Conservation (phyloP, 768 basidiomycete genomes). For the Coprinellus micaceus region DNA sequence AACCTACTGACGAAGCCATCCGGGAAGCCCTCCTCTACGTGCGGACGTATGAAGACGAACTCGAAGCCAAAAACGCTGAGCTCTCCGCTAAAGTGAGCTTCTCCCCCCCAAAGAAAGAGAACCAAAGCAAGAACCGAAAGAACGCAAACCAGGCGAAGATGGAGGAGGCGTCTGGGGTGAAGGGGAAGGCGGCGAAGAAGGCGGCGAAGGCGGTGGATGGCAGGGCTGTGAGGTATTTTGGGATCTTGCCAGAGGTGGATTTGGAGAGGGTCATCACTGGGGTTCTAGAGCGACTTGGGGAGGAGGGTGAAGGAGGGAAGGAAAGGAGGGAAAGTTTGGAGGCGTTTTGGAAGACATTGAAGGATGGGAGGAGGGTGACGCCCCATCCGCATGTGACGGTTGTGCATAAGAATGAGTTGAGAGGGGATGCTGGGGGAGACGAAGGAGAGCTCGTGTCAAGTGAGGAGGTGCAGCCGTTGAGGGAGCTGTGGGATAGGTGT, state of each 20-base stretch:
- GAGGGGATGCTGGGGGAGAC: neutral
- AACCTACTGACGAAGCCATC: slow-evolving; percentile 55
- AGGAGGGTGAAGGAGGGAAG: slow-evolving; percentile 20
- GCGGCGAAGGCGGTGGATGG: slow-evolving; percentile 28
- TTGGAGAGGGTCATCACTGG: slow-evolving; percentile 44
- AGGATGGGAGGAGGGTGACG: slow-evolving; percentile 44
- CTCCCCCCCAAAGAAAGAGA: too few relatives aligned
- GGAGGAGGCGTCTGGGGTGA: slow-evolving; percentile 13
- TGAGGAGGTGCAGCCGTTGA: slow-evolving; percentile 10
- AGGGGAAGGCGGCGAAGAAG: slow-evolving; percentile 15
- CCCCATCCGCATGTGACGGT: slow-evolving; percentile 81
- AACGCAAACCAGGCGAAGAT: slow-evolving; percentile 23
- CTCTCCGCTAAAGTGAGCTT: neutral
- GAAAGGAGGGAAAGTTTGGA: slow-evolving; percentile 17
- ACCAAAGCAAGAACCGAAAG: slow-evolving; percentile 8
- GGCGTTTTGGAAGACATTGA: slow-evolving; percentile 49
- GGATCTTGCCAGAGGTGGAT: slow-evolving; percentile 70
- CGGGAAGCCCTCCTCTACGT: slow-evolving; percentile 51
- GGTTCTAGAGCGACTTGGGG: slow-evolving; percentile 30
- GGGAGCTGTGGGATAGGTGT: slow-evolving; percentile 49
- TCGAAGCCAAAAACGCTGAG: neutral
- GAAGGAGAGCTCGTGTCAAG: neutral
- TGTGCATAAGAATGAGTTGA: slow-evolving; percentile 59
- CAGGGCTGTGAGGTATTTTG: slow-evolving; percentile 68
- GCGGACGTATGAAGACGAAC: slow-evolving; percentile 26